These are phyloP conservation scores for Cyclostephanos tholiformis DNA, from an alignment of 108 stramenopile species.

Conservation along the genomic window DNA sequence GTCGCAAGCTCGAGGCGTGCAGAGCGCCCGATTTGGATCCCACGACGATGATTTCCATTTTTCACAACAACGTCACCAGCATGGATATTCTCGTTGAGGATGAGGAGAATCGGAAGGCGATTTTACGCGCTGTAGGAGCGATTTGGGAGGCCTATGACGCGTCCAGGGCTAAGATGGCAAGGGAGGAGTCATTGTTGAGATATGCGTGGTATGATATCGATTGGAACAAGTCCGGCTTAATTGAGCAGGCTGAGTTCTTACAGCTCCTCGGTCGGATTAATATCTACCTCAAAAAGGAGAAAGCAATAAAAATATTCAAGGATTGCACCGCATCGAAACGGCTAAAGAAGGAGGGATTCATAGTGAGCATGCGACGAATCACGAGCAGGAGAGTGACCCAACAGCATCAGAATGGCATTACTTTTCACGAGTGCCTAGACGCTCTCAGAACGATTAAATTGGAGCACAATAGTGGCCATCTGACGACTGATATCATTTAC, in stretches of 20 bases:
- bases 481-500: conserved; percentile 47
- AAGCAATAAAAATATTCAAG: conserved; percentile 47
- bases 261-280: conserved; percentile 69
- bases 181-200: conserved; percentile 65
- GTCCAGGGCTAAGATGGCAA: conserved; percentile 27
- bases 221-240: conserved; percentile 45
- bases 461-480: conserved; percentile 17
- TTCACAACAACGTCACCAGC: conserved; percentile 51
- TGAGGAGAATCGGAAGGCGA: conserved; percentile 38
- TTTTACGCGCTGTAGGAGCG: conserved; percentile 47
- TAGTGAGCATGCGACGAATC: conserved; percentile 3
- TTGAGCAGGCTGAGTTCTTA: conserved; percentile 56
- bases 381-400: background rate
- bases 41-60: conserved; percentile 54
- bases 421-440: conserved; percentile 54
- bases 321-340: conserved; percentile 10
- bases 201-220: conserved; percentile 83
- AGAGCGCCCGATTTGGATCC: conserved; percentile 23
- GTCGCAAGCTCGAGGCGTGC: conserved; percentile 62
- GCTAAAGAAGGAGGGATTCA: background rate
- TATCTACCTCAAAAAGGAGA: conserved; percentile 48
- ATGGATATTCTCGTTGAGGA: conserved; percentile 55
- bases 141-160: conserved; percentile 54
- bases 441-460: conserved; percentile 51
- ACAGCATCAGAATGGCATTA: conserved; percentile 25